Base-by-base conservation (phyloP, 2,329 filamentous ascomycete species). In the Orbilia quercus region DNA sequence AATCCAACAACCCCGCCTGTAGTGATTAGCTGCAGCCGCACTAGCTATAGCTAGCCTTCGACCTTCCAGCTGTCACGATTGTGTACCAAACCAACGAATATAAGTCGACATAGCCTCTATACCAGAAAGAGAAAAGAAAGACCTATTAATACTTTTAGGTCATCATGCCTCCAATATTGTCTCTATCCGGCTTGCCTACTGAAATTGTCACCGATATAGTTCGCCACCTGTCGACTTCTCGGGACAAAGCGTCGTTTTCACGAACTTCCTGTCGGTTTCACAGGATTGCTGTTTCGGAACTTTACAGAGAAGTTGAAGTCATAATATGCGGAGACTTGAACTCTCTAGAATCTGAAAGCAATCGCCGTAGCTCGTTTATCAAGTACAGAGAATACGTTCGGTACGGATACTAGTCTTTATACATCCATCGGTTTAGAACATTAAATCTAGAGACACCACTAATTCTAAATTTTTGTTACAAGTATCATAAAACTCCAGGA, bases 1-100 rank as follows among this genome's bases (percentile, higher is more conserved):
- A 44, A 45, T 58, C 54, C 54, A 58, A 58, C 54, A 58, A 31
- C 54, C 54, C 38, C 54, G 16, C 54, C 22, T 31, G 38, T n/a
- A 44, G 28, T 31, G 4, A 31, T 4, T 31, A 9, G 28, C 9
- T 31, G 28, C 28, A 31, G 28, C 28, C 28, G 28, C 28, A 31
- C 4, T 31, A 31, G 28, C 28, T 31, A 31, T 31, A 31, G 28
- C 28, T 31, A 31, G 28, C 28, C n/a, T n/a, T n/a, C n/a, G n/a
- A n/a, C n/a, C n/a, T n/a, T n/a, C n/a, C 28, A 9, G 28, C 28
- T 31, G 38, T 18, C 14, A 6, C 5, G 3, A 42, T 3, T 4
- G 14, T 14, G 5, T 42, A n/a, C 38, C 11, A 42, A 14, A 5
- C 12, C 38, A 14, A 18, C 14, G 12, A 3, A 42, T 18, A 42